phyloP scores from a whole-genome alignment of 441 rosid genomes.

The Pelargonium australe region DNA sequence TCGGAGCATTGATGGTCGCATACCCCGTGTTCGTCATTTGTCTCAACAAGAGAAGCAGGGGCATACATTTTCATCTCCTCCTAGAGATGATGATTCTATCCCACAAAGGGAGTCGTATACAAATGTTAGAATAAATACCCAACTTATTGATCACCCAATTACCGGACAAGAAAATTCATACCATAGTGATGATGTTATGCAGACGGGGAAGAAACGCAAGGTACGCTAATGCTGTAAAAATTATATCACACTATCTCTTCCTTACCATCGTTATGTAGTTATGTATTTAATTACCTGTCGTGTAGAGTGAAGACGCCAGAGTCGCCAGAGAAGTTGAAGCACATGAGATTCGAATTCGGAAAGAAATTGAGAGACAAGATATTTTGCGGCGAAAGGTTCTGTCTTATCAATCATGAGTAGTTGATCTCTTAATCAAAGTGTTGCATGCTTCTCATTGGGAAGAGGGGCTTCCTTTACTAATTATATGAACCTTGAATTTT shows the following conservation, averaged over 20 bases:
- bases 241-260: conserved; percentile 4
- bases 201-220: conserved; percentile 67
- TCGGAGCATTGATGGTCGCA: conserved; percentile 39
- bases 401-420: conserved; percentile 14
- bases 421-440: not conserved
- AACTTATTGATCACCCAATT: conserved; percentile 36
- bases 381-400: conserved; percentile 71
- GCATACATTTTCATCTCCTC: conserved; percentile 39
- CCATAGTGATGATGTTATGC: conserved; percentile 47
- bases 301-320: conserved; percentile 69
- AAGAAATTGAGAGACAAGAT: conserved; percentile 88
- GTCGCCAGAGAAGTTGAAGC: conserved; percentile 74
- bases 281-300: conserved; percentile 14
- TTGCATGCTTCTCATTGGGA: conserved; percentile 10
- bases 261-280: not conserved
- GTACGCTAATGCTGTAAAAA: conserved; percentile 27
- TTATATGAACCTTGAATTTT: conserved; percentile 19
- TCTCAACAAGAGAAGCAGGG: conserved; percentile 54
- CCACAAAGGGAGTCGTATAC: conserved; percentile 38
- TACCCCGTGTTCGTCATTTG: conserved; percentile 56
- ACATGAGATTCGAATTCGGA: conserved; percentile 69
- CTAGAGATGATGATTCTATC: conserved; percentile 39
- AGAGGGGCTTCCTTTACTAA: conserved; percentile 13
- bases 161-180: conserved; percentile 42
- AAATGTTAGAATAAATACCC: conserved; percentile 33